phyloP scores from a whole-genome alignment of 306 rosid species.

The Ziziphus jujuba region DNA sequence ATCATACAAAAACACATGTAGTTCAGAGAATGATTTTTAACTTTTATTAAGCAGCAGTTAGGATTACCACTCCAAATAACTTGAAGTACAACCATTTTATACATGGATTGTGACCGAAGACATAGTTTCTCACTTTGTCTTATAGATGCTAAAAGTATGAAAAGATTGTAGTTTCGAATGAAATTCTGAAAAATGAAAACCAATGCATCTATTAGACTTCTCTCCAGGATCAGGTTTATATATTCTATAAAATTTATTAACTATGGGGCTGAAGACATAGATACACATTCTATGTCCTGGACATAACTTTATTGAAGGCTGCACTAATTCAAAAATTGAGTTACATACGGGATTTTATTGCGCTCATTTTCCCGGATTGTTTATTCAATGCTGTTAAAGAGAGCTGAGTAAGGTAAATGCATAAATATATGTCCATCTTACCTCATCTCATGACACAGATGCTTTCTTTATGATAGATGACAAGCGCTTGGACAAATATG shows the following conservation, averaged over 20 bases:
- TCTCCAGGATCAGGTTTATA: conserved; percentile 6
- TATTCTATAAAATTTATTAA: conserved; percentile 13
- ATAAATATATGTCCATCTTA: conserved; percentile 71
- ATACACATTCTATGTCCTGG: conserved; percentile 21
- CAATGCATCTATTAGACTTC: conserved; percentile 5
- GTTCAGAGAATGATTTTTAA: too few relatives aligned
- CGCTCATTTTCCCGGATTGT: conserved; percentile 42
- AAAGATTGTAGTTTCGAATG: not conserved
- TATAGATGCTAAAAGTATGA: not conserved
- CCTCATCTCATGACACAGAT: conserved; percentile 86
- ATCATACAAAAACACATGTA: too few relatives aligned
- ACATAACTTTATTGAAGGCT: conserved; percentile 17
- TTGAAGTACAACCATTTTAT: not conserved
- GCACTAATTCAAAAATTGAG: conserved; percentile 33
- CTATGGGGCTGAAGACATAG: conserved; percentile 37
- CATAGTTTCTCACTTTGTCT: not conserved
- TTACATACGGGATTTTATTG: conserved; percentile 27
- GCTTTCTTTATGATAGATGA: conserved; percentile 99
- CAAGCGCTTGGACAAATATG: conserved; percentile 99
- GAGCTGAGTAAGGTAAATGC: conserved; percentile 79
- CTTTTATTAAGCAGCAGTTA: too few relatives aligned
- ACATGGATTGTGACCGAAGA: not conserved
- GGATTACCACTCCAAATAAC: not conserved
- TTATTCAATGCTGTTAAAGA: conserved; percentile 57
- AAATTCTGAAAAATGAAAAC: not conserved